Base-by-base conservation (phyloP, 2,329 filamentous ascomycete species). In the Aspergillus sp. region DNA sequence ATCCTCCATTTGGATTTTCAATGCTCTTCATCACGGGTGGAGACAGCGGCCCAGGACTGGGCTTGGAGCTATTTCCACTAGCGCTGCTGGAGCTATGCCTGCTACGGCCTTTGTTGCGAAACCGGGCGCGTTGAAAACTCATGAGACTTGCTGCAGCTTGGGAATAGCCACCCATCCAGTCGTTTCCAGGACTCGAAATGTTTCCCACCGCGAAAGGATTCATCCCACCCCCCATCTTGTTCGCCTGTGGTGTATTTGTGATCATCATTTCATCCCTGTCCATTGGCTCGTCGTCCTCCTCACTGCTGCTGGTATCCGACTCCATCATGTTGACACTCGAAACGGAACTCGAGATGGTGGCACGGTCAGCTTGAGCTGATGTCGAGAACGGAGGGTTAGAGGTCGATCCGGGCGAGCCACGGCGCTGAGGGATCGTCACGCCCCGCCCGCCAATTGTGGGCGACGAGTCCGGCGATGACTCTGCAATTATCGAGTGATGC, bases 401-500 rank as follows among this genome's bases (percentile, higher is more conserved):
- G 42, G 70, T 72, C 39, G 76, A 68, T 42, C 81, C 84, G 12
- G 85, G 84, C 4, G 84, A 85, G 51, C 66, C 64, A 44, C 75
- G 79, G 40, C 78, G 70, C 33, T 73, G 68, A 4, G 81, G 79
- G 42, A 83, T 83, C 45, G 73, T 73, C 61, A 83, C 73, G 2
- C 76, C 77, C 50, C 86, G 82, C 33, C 85, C 83, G 41, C 83
- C 83, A 43, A 93, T 84, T 9, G 85, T 90, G 1, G 93, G 93
- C 1, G 90, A 96, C 0, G 89, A 93, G 64, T 95, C 90, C 4
- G 90, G 90, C 5, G 88, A 93, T 1, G 88, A 86, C 63, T 95
- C 88, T 44, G 91, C 90, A 7, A 97, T 78, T 0, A 88, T 97
- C 11, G 91, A 96, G 67, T 97, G 93, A 68, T 97, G 93, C 19